Evolutionary conservation across 2,329 filamentous ascomycete genomes (phyloP), one percentile per base, ranked within the genome.

Genomic region (Hypoxylon sp.): DNA sequence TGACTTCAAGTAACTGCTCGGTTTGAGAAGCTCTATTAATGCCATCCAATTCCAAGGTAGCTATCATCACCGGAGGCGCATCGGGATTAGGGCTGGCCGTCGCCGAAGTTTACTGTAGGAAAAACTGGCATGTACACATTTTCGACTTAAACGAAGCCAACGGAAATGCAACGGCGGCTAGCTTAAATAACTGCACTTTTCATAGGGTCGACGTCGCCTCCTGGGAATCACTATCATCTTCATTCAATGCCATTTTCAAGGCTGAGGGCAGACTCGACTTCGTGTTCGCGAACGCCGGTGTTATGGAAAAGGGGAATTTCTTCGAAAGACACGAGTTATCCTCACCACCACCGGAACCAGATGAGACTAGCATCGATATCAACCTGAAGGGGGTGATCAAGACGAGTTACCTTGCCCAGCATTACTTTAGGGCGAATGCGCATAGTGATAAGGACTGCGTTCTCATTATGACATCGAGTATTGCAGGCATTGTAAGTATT

Each of bases 381-480:
- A 77, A 81, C 65, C 68, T 81, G 14, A 81, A 80, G 39, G 76
- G 78, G 0, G 79, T 81, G 4, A 70, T 81, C 6, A 78, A 77
- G 22, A 81, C 80, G 13, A 76, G 74, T 5, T 81, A 82, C 63
- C 78, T 83, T 3, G 81, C 81, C 2, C 72, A 79, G 50, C 80
- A 83, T 67, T 83, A 83, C 67, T 82, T 83, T 70, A 74, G 78
- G 26, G 62, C 74, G 14, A 76, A 70, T 35, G 63, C 70, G 13
- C 58, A 71, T 31, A 62, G 68, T 29, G 71, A 65, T 19, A 65
- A 69, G 54, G 72, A 73, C 19, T 67, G 65, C 8, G 65, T 73
- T n/a, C 70, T 78, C 13, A 68, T 78, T 31, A 74, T 77, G 51
- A 80, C 77, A 5, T 75, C 76, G 9, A 80, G 78, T 57, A 72